Evolutionary conservation across 1,284 basidiomycete species (phyloP), one percentile per base, ranked within the genome.

Genomic region (Psilocybe mexicana): DNA sequence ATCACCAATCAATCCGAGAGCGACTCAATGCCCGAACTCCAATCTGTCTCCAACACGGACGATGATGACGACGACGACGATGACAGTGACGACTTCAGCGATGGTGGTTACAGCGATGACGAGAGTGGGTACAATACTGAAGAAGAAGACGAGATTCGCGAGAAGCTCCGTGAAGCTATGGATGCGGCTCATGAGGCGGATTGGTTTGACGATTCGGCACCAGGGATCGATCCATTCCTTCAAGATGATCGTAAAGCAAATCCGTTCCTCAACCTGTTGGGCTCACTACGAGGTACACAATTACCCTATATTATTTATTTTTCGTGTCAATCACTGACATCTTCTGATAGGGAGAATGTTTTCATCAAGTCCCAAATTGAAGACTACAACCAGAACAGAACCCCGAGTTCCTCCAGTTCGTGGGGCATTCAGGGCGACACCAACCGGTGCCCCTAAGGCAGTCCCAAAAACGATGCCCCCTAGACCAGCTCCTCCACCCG

Each of bases 241-340:
- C 62, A 71, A 36, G 80, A 84, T 52, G 82, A 84, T 54, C 75
- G 78, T 54, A 86, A 85, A 68, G 81, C 77, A 12, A 92, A 92
- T 64, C 87, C 89, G 0, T 90, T 92, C 69, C 69, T 91, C 66
- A 90, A 86, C 69, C 69, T 91, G 36, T 73, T 92, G 60, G 85
- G 85, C 23, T 85, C 85, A 12, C 68, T 92, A 55, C 79, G 86
- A 82, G 90, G 89, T 86, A 63, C 42, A 70, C 65, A 43, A 18
- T 49, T 43, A 26, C 24, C 5, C 7, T 25, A 8, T 25, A 12
- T 18, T 18, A 18, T 18, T 18, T 18, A 25, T 12, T 44, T 24
- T 46, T 43, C 7, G 55, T 60, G 28, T 48, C 66, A 26, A 60
- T 40, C 40, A 49, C 33, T 49, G 11, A 48, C 53, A 14, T 30